Conservation (phyloP, 805 yeast genomes). For the Candida orba region DNA sequence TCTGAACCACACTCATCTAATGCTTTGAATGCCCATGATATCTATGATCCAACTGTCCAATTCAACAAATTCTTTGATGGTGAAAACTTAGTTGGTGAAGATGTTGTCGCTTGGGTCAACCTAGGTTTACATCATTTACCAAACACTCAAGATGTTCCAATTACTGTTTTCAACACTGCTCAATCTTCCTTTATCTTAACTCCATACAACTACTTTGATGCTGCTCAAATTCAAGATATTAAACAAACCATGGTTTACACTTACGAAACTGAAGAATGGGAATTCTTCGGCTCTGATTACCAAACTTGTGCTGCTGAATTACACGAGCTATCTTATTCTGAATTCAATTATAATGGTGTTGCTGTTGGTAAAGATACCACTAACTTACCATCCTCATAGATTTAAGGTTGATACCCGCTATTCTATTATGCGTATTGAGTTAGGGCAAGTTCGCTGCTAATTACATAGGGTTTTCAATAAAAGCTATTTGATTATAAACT, state of each 20-base stretch:
- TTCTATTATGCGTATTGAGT: neutral
- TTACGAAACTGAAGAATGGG: constrained; percentile 19
- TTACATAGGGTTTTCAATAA: neutral
- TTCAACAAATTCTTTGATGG: constrained; percentile 21
- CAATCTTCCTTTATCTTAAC: constrained; percentile 19
- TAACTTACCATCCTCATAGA: constrained; percentile 17
- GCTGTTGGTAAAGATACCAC: constrained; percentile 19
- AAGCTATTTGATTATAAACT: too few relatives aligned
- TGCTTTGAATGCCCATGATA: constrained; percentile 19
- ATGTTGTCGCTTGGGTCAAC: constrained; percentile 25
- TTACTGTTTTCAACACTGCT: constrained; percentile 23
- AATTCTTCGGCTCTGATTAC: constrained; percentile 18
- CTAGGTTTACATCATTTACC: constrained; percentile 25
- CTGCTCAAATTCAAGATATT: constrained; percentile 19
- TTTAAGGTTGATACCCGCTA: neutral
- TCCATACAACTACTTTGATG: constrained; percentile 24
- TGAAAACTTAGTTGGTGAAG: constrained; percentile 22
- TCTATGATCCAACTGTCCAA: constrained; percentile 19
- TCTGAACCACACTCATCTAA: constrained; percentile 21
- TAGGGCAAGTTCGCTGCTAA: too few relatives aligned
- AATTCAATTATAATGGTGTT: constrained; percentile 19
- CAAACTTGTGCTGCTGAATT: constrained; percentile 14
- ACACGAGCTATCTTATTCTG: neutral
- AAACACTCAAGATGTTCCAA: constrained; percentile 25
- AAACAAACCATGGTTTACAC: constrained; percentile 19